Conservation (phyloP, 345 rosid genomes). For the Camelina hispida region DNA sequence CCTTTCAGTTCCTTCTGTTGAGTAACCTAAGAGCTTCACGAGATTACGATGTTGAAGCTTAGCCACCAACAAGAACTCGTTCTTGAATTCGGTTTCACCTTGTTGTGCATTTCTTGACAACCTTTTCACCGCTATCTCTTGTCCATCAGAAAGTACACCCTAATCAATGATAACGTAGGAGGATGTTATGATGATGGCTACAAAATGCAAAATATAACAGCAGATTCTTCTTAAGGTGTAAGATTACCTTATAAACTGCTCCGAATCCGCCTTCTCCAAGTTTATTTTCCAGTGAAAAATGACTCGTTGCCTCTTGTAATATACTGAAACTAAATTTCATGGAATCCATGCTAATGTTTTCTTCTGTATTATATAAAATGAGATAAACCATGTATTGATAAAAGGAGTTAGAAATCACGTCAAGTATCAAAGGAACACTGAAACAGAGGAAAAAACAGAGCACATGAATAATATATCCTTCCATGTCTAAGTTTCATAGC, state of each 20-base stretch:
- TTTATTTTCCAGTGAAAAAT: constrained; percentile 39
- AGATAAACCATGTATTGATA: neutral
- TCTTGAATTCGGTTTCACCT: constrained; percentile 57
- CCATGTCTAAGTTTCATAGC: neutral
- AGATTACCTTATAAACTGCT: constrained; percentile 44
- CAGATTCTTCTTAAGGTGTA: neutral
- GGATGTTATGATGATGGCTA: neutral
- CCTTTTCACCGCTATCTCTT: constrained; percentile 44
- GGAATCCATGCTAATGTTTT: constrained; percentile 29
- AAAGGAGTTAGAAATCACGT: neutral
- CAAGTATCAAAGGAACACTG: neutral
- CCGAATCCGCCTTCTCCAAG: constrained; percentile 49
- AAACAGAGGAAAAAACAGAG: neutral
- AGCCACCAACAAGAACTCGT: constrained; percentile 54
- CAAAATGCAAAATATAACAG: constrained; percentile 3
- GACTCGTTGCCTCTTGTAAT: constrained; percentile 41
- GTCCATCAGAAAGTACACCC: constrained; percentile 43
- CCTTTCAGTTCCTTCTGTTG: constrained; percentile 46
- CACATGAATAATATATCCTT: neutral
- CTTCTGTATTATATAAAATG: neutral
- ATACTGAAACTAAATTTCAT: constrained; percentile 33
- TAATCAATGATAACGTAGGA: neutral
- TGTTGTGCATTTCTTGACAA: constrained; percentile 42
- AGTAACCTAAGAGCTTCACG: constrained; percentile 52
- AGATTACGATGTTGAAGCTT: constrained; percentile 62